Evolutionary conservation across 2,329 filamentous ascomycete species (phyloP).

Genomic region (Arthrocladium fulminans): DNA sequence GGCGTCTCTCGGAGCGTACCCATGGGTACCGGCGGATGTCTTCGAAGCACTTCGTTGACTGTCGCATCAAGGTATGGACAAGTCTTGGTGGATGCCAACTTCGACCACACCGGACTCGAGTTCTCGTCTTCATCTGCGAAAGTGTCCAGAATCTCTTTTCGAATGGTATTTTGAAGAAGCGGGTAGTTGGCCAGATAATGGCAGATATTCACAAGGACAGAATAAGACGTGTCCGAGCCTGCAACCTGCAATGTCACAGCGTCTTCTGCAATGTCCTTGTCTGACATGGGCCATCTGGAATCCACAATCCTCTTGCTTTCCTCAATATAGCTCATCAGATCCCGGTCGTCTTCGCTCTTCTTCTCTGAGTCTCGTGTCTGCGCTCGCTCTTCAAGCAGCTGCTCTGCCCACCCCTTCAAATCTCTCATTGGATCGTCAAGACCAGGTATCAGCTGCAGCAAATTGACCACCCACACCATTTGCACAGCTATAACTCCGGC

Average conservation of each 20-base stretch:
- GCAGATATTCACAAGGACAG: slow-evolving; percentile 3
- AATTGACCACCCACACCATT: slow-evolving; percentile 1
- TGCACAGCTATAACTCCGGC: background rate
- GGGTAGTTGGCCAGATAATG: slow-evolving; percentile 4
- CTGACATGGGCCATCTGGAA: slow-evolving; percentile 2
- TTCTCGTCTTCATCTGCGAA: background rate
- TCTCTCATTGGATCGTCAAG: background rate
- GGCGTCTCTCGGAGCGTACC: slow-evolving; percentile 31
- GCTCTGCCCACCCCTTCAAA: background rate
- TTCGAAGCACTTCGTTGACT: slow-evolving; percentile 35
- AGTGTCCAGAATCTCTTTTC: background rate
- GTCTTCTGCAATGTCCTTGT: slow-evolving; percentile 4
- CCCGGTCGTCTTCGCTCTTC: background rate
- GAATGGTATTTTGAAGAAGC: background rate
- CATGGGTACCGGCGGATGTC: slow-evolving; percentile 32
- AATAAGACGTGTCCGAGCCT: slow-evolving; percentile 4
- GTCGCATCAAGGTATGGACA: slow-evolving; percentile 28
- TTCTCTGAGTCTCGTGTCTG: background rate
- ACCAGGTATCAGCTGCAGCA: background rate
- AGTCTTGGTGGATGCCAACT: background rate
- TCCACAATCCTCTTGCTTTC: background rate
- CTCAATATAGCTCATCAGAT: slow-evolving; percentile 9
- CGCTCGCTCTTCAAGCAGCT: background rate
- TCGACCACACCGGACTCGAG: background rate
- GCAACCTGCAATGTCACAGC: slow-evolving; percentile 3